Percentiles rank a stretch among this genome's conserved stretches.
phyloP scores from a whole-genome alignment of 345 rosid species.

The Erucastrum elatum region DNA sequence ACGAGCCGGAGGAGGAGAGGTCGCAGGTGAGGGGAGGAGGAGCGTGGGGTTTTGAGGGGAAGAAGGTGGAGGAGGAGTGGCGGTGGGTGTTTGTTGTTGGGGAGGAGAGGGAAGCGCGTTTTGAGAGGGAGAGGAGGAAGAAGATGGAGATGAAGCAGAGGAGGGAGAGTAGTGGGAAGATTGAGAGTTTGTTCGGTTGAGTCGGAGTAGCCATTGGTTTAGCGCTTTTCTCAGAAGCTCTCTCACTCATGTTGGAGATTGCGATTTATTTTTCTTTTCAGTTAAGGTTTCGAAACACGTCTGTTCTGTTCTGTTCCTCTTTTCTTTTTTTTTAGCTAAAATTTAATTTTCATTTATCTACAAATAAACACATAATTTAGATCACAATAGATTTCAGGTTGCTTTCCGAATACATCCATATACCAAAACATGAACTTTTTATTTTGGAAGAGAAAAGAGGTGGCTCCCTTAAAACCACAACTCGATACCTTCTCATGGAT shows the following conservation, averaged over 20 bases:
- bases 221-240: not conserved
- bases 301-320: too few species aligned
- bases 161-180: slow-evolving; percentile 59
- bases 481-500: too few species aligned
- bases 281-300: too few species aligned
- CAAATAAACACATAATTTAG: too few species aligned
- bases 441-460: too few species aligned
- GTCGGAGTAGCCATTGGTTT: slow-evolving; percentile 36
- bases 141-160: slow-evolving; percentile 65
- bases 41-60: slow-evolving; percentile 13
- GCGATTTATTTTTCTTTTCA: not conserved
- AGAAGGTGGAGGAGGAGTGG: slow-evolving; percentile 36
- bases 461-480: too few species aligned
- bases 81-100: slow-evolving; percentile 34
- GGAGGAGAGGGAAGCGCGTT: slow-evolving; percentile 47
- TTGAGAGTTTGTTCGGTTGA: slow-evolving; percentile 44
- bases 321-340: too few species aligned
- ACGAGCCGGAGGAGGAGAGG: slow-evolving; percentile 69
- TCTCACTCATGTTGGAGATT: slow-evolving; percentile 17
- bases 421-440: too few species aligned
- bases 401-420: too few species aligned
- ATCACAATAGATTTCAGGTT: too few species aligned
- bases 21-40: slow-evolving; percentile 44
- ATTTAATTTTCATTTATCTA: too few species aligned
- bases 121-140: slow-evolving; percentile 52